Evolutionary conservation across 495 filamentous ascomycete species (phyloP).

Genomic region (Talaromyces liani): DNA sequence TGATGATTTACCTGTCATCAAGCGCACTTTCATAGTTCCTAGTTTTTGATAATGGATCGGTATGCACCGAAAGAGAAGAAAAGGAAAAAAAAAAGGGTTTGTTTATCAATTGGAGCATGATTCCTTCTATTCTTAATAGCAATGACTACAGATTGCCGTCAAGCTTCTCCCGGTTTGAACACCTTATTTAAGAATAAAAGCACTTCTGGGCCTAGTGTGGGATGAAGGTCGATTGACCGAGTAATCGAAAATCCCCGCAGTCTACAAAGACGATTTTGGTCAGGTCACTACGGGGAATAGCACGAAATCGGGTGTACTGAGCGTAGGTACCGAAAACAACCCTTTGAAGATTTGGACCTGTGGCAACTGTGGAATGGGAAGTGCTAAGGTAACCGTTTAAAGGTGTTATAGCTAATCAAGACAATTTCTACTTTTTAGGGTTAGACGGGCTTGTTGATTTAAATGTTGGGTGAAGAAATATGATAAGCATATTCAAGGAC

Average conservation of each 20-base stretch:
- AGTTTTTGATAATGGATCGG: not conserved
- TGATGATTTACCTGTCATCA: not conserved
- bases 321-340: not conserved
- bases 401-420: not conserved
- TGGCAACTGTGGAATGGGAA: not conserved
- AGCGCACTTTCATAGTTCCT: not conserved
- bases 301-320: not conserved
- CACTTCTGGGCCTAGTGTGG: not conserved
- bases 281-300: not conserved
- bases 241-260: not conserved
- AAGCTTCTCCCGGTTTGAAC: not conserved
- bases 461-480: not conserved
- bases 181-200: not conserved
- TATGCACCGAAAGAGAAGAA: not conserved
- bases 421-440: not conserved
- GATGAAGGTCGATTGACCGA: not conserved
- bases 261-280: not conserved
- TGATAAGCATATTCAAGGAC: not conserved
- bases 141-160: not conserved
- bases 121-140: not conserved
- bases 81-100: not conserved
- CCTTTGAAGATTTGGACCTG: not conserved
- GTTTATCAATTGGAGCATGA: not conserved
- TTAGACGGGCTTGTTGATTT: not conserved
- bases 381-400: not conserved